Conservation (phyloP, 192 early-diverging fungal species). For the Umbelopsis ramanniana region DNA sequence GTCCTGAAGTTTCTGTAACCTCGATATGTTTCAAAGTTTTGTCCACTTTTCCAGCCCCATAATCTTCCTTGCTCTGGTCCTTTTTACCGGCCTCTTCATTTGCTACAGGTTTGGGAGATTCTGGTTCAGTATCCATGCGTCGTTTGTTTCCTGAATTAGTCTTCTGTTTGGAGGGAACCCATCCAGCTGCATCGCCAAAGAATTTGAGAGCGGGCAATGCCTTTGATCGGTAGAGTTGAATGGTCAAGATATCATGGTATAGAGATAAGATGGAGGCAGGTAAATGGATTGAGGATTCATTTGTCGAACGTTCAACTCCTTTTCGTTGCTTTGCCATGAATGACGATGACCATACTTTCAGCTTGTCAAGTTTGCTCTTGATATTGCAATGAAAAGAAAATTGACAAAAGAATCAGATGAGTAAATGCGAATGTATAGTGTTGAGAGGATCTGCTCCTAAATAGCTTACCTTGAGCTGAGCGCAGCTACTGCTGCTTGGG, state of each 20-base stretch:
- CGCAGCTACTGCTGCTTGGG: not conserved
- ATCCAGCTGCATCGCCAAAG: slow-evolving; percentile 7
- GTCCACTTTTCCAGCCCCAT: not conserved
- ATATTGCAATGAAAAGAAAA: not conserved
- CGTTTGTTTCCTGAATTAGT: not conserved
- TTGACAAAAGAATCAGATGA: not conserved
- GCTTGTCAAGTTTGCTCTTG: not conserved
- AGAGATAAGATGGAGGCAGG: slow-evolving; percentile 9
- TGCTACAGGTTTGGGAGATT: slow-evolving; percentile 5
- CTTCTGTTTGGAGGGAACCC: slow-evolving; percentile 16
- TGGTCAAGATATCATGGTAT: slow-evolving; percentile 16
- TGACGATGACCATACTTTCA: slow-evolving; percentile 3
- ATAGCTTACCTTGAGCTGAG: not conserved
- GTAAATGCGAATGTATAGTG: not conserved
- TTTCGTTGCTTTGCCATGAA: slow-evolving; percentile 3
- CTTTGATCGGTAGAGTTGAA: slow-evolving; percentile 10
- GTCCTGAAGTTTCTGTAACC: not conserved
- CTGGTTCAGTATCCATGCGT: slow-evolving; percentile 10
- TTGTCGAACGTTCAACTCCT: not conserved
- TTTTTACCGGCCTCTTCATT: not conserved
- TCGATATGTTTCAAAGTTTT: not conserved
- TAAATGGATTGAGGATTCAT: slow-evolving; percentile 1
- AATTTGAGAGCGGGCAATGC: slow-evolving; percentile 12
- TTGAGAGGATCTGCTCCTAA: not conserved
- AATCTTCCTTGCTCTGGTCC: not conserved